phyloP scores from a whole-genome alignment of 495 filamentous ascomycete genomes.

The Xylaria curta region DNA sequence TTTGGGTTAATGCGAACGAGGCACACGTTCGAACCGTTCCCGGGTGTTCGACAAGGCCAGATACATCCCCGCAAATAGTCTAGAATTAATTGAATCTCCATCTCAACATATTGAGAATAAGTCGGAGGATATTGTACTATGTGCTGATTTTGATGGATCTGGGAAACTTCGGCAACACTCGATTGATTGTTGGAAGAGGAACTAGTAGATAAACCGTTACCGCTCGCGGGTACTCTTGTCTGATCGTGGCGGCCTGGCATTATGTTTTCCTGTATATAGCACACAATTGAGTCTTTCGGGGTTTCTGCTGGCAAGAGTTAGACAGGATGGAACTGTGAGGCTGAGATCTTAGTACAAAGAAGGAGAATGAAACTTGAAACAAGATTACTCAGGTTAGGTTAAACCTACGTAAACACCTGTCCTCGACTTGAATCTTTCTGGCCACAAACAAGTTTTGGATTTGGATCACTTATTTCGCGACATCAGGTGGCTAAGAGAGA shows the following conservation, averaged over 20 bases:
- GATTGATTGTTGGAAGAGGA: background rate
- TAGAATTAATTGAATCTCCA: background rate
- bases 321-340: background rate
- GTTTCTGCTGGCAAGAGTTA: background rate
- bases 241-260: background rate
- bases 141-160: background rate
- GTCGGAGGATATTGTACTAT: background rate
- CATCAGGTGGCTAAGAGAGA: too few species aligned
- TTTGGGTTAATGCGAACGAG: background rate
- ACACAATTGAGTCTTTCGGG: background rate
- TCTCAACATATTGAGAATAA: background rate
- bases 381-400: background rate
- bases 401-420: background rate
- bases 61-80: background rate
- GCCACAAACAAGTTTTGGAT: background rate
- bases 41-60: background rate
- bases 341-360: background rate
- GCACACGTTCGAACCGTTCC: fast-evolving
- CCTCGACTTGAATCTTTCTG: background rate
- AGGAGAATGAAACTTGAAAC: background rate
- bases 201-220: background rate
- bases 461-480: background rate
- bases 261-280: background rate
- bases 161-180: background rate
- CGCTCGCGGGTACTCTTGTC: background rate